Percentiles rank a stretch among this genome's conserved stretches.
These are phyloP conservation scores for Auricularia cornea DNA, from an alignment of 768 basidiomycete genomes.

Conservation along the genomic window DNA sequence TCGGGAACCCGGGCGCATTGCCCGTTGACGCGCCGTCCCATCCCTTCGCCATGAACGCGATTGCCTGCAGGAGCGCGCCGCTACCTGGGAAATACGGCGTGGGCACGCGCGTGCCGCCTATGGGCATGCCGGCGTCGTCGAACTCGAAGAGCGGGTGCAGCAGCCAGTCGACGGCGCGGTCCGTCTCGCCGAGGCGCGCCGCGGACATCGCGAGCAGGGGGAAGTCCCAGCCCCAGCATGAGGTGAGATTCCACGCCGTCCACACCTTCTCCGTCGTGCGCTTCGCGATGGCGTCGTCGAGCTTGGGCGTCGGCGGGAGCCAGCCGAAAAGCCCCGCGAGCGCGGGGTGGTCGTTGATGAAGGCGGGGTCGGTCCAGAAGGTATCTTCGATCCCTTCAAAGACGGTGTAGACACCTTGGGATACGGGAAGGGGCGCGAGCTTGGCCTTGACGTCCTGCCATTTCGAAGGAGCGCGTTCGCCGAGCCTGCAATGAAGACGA, in stretches of 20 bases:
- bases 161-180: slow-evolving; percentile 46
- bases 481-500: slow-evolving; percentile 21
- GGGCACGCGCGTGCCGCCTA: slow-evolving; percentile 45
- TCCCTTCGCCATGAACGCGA: slow-evolving; percentile 51
- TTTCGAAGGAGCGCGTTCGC: slow-evolving; percentile 29
- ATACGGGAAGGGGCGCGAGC: slow-evolving; percentile 44
- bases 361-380: slow-evolving; percentile 45
- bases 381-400: slow-evolving; percentile 45
- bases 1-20: slow-evolving; percentile 34
- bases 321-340: slow-evolving; percentile 50
- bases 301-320: slow-evolving; percentile 42
- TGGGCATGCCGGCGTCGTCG: slow-evolving; percentile 54
- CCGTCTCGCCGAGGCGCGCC: slow-evolving; percentile 41
- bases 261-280: slow-evolving; percentile 46
- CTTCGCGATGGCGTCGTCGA: slow-evolving; percentile 40
- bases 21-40: slow-evolving; percentile 36
- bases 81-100: slow-evolving; percentile 55
- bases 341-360: slow-evolving; percentile 51
- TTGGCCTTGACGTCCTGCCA: slow-evolving; percentile 40
- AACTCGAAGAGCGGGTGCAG: slow-evolving; percentile 47
- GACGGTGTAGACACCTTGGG: slow-evolving; percentile 43
- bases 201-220: slow-evolving; percentile 58
- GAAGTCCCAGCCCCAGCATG: slow-evolving; percentile 57
- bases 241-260: slow-evolving; percentile 45
- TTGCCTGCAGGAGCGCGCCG: slow-evolving; percentile 40